Percentiles rank a stretch among this genome's conserved stretches.
Evolutionary conservation across 164 flowering plant species (phyloP).

Genomic region (Hamamelis virginiana): DNA sequence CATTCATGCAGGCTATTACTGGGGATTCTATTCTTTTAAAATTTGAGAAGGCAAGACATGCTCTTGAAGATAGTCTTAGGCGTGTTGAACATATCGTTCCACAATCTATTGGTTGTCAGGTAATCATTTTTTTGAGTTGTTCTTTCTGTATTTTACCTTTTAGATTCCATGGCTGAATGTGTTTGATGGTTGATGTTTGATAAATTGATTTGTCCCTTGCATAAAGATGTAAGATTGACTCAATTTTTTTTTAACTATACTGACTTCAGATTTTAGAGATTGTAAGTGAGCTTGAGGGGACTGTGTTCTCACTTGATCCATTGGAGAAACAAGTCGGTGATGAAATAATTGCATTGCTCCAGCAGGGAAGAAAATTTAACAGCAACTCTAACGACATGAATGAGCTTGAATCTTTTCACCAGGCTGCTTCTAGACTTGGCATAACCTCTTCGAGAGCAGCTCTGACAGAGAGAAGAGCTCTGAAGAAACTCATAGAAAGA

Average conservation of each 20-base stretch:
- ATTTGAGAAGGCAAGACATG: constrained; percentile 79
- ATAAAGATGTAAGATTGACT: neutral
- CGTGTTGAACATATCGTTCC: constrained; percentile 94
- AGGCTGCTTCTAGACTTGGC: constrained; percentile 83
- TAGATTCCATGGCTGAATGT: neutral
- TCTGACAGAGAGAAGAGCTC: constrained; percentile 89
- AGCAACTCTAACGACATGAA: constrained; percentile 45
- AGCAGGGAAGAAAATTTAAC: constrained; percentile 75
- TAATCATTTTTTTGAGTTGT: constrained; percentile 19
- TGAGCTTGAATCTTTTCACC: constrained; percentile 92
- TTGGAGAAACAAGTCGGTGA: constrained; percentile 93
- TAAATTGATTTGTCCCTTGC: neutral
- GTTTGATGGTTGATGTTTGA: neutral
- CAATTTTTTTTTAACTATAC: neutral
- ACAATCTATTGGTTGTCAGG: constrained; percentile 82
- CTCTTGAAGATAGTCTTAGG: constrained; percentile 73
- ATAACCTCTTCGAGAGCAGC: constrained; percentile 94
- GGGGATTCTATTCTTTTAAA: constrained; percentile 83
- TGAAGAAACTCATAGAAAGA: constrained; percentile 79
- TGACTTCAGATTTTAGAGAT: constrained; percentile 72
- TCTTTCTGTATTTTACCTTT: neutral
- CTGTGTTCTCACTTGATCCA: constrained; percentile 66
- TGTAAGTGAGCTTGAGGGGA: constrained; percentile 63
- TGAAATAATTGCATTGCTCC: constrained; percentile 84
- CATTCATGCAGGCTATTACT: constrained; percentile 76